Conservation (phyloP, 352 stramenopile species). For the Pythium grandisporangium region DNA sequence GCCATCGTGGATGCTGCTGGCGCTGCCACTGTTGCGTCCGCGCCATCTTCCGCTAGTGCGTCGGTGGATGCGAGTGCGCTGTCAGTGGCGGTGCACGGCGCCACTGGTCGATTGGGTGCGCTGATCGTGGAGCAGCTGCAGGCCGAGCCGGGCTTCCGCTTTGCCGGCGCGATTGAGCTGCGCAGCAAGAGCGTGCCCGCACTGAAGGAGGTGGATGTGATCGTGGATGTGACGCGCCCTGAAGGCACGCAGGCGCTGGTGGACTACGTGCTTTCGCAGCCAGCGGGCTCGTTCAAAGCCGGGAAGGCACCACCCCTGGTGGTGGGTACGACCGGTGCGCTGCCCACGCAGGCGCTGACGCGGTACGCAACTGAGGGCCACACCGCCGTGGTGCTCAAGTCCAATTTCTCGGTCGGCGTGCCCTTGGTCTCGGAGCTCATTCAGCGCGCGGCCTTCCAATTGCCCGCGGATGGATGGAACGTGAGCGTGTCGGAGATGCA, state of each 20-base stretch:
- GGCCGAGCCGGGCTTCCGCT: slow-evolving; percentile 33
- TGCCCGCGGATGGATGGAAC: slow-evolving; percentile 67
- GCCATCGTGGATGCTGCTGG: slow-evolving; percentile 15
- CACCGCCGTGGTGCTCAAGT: slow-evolving; percentile 55
- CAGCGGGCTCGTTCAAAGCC: slow-evolving; percentile 46
- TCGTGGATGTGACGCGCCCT: slow-evolving; percentile 74
- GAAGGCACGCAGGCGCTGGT: slow-evolving; percentile 61
- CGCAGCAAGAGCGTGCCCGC: slow-evolving; percentile 31
- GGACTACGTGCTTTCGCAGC: slow-evolving; percentile 39
- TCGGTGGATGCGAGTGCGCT: slow-evolving; percentile 12
- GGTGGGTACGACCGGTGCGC: slow-evolving; percentile 58
- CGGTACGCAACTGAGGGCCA: slow-evolving; percentile 52
- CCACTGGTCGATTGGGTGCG: slow-evolving; percentile 52
- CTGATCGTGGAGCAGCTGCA: slow-evolving; percentile 63
- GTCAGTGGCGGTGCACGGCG: slow-evolving; percentile 61
- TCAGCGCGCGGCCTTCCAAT: slow-evolving; percentile 62
- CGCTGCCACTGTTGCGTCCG: slow-evolving; percentile 15
- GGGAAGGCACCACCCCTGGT: slow-evolving; percentile 65
- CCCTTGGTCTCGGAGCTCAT: slow-evolving; percentile 68
- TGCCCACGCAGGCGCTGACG: slow-evolving; percentile 48
- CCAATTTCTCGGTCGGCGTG: slow-evolving; percentile 81
- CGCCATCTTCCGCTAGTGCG: slow-evolving; percentile 3
- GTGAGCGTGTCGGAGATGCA: slow-evolving; percentile 76
- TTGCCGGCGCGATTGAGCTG: slow-evolving; percentile 48
- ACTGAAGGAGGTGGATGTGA: slow-evolving; percentile 41